Percentiles rank a stretch among this genome's conserved stretches.
phyloP scores from a whole-genome alignment of 495 filamentous ascomycete species.

The Chaetomium cochliodes region DNA sequence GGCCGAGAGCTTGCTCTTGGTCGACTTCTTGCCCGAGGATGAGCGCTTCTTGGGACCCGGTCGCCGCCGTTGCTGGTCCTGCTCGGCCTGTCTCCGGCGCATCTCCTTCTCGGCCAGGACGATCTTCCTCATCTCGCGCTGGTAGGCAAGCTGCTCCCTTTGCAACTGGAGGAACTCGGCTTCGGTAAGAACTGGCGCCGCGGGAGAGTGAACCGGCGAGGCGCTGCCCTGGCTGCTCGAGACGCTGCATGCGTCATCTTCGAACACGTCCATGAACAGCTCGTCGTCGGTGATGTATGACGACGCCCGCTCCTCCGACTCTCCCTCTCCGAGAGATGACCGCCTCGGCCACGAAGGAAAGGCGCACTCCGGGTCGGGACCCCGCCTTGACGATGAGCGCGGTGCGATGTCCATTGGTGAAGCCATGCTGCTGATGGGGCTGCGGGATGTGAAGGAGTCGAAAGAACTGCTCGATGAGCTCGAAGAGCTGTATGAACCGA shows the following conservation, averaged over 20 bases:
- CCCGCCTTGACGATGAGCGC: slow-evolving; percentile 40
- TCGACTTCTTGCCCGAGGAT: slow-evolving; percentile 41
- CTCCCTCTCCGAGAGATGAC: slow-evolving; percentile 42
- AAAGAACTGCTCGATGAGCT: slow-evolving; percentile 33
- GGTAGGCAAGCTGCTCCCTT: slow-evolving; percentile 45
- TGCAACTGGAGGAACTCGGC: slow-evolving; percentile 46
- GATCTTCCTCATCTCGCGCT: slow-evolving; percentile 47
- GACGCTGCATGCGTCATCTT: slow-evolving; percentile 47
- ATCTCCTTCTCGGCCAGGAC: slow-evolving; percentile 50
- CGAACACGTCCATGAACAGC: slow-evolving; percentile 39
- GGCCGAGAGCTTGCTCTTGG: slow-evolving; percentile 46
- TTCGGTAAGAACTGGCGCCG: slow-evolving; percentile 32
- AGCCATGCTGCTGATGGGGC: slow-evolving; percentile 38
- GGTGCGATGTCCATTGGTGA: slow-evolving; percentile 55
- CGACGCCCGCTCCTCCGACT: slow-evolving; percentile 43
- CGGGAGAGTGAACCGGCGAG: slow-evolving; percentile 39
- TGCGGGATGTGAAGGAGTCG: slow-evolving; percentile 30
- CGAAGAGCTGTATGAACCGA: slow-evolving; percentile 46
- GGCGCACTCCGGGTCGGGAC: slow-evolving; percentile 45
- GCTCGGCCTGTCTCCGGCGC: slow-evolving; percentile 37
- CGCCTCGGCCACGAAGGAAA: slow-evolving; percentile 54
- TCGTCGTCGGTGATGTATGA: slow-evolving; percentile 54
- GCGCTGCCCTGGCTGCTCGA: slow-evolving; percentile 49
- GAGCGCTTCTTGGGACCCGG: slow-evolving; percentile 18
- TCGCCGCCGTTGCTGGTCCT: slow-evolving; percentile 28